A percentile compares a stretch with the other conserved stretches of the same genome.
phyloP scores from a whole-genome alignment of 2,329 filamentous ascomycete genomes.

The Thielaviopsis euricoi region DNA sequence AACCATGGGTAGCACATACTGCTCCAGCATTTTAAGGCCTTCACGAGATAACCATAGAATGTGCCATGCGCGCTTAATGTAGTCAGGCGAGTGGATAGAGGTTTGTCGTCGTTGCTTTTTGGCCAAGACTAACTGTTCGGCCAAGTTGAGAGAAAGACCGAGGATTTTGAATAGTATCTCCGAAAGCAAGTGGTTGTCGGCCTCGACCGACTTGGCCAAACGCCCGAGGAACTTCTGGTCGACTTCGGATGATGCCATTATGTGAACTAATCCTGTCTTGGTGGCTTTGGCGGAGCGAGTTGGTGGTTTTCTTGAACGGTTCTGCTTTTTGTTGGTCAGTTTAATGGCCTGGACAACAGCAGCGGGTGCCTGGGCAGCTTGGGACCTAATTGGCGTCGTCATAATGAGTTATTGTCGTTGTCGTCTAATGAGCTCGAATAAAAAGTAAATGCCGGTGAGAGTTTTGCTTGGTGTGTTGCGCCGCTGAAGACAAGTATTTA shows the following conservation, averaged over 20 bases:
- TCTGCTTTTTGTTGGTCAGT: neutral
- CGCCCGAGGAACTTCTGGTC: conserved; percentile 93
- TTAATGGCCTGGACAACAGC: neutral
- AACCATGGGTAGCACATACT: conserved; percentile 74
- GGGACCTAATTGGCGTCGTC: neutral
- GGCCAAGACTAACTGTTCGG: conserved; percentile 66
- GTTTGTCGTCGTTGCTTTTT: conserved; percentile 73
- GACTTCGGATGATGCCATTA: conserved; percentile 90
- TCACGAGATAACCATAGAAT: conserved; percentile 94
- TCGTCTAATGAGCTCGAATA: neutral
- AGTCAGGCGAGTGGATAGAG: conserved; percentile 58
- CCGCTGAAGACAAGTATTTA: neutral
- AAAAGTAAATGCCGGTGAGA: neutral
- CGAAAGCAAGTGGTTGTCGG: conserved; percentile 63
- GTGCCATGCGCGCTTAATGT: conserved; percentile 66
- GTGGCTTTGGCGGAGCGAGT: neutral
- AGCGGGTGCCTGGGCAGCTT: neutral
- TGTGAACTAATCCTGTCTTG: neutral
- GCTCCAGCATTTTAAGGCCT: conserved; percentile 72
- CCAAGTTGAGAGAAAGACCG: conserved; percentile 76
- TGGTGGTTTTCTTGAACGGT: neutral
- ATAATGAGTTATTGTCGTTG: neutral
- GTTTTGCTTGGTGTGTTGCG: too few relatives aligned
- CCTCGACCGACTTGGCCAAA: conserved; percentile 64
- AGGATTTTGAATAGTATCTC: conserved; percentile 79